Percentiles rank a stretch among this genome's conserved stretches.
These are phyloP conservation scores for Sugiyamaella grinbergsii DNA, from an alignment of 1,139 yeast species.

Conservation along the genomic window DNA sequence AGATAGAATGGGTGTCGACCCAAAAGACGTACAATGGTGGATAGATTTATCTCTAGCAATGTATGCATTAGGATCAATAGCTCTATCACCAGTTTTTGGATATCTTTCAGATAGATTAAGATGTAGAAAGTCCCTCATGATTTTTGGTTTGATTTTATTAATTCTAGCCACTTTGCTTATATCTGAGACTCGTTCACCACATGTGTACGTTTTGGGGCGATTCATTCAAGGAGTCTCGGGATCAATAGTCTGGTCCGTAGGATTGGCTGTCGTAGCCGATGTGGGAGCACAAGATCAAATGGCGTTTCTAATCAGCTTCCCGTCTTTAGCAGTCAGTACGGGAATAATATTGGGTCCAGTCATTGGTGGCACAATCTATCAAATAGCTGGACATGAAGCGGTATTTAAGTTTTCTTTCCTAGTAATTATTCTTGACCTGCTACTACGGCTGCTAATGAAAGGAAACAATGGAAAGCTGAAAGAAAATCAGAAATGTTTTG, in stretches of 20 bases:
- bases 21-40: slow-evolving; percentile 34
- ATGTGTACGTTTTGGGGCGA: slow-evolving; percentile 41
- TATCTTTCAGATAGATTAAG: slow-evolving; percentile 37
- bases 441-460: slow-evolving; percentile 41
- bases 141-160: slow-evolving; percentile 40
- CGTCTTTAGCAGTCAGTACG: slow-evolving; percentile 40
- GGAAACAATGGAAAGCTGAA: slow-evolving; percentile 26
- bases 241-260: slow-evolving; percentile 45
- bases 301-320: slow-evolving; percentile 40
- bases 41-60: slow-evolving; percentile 40
- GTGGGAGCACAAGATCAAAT: slow-evolving; percentile 34
- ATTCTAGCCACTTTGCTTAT: slow-evolving; percentile 40
- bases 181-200: slow-evolving; percentile 34
- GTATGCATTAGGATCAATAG: slow-evolving; percentile 43
- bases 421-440: slow-evolving; percentile 38
- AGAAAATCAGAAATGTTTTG: slow-evolving; percentile 19
- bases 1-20: slow-evolving; percentile 36
- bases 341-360: slow-evolving; percentile 43
- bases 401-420: slow-evolving; percentile 42
- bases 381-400: slow-evolving; percentile 41
- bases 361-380: slow-evolving; percentile 44
- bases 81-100: slow-evolving; percentile 40
- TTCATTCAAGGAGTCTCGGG: slow-evolving; percentile 43
- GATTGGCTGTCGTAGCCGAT: slow-evolving; percentile 44
- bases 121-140: slow-evolving; percentile 38